Evolutionary conservation across 2,329 filamentous ascomycete species (phyloP), one percentile per base, ranked within the genome.

Genomic region (Pseudomassariella vexata): DNA sequence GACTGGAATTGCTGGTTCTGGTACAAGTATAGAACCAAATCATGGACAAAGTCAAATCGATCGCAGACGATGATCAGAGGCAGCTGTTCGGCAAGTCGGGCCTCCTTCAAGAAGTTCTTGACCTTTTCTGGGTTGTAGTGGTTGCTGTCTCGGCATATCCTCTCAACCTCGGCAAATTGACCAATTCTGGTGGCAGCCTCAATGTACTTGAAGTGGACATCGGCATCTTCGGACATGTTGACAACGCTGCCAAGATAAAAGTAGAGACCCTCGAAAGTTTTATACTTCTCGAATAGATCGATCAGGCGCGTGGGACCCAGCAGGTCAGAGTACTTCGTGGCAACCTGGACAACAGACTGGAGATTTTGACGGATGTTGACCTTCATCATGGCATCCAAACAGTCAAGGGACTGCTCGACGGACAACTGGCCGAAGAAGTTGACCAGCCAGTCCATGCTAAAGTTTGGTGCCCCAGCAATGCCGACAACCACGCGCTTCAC

Each of bases 1-100:
- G 92, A 95, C 66, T 94, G 88, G 75, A 95, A 98, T 56, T 96
- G 90, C 63, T 98, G 90, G 64, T 94, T 94, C 71, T 96, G 92
- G 70, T 98, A 98, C 7, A 98, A 77, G 63, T 92, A 95, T 15
- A 98, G 75, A 26, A 98, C 87, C 53, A 98, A 65, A 53, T 98
- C 92, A 54, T 98, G 92, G 24, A 96, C 87, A 53, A 98, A 95
- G 68, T 96, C 94, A 75, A 94, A 95, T n/a, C 90, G 86, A 56
- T 98, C 92, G 64, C 94, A 98, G 37, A 98, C 88, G 48, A 96
- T 95, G 63, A 98, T 98, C 34, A 98, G 70, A 25, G 92, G 92
- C 25, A 98, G 73, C 65, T 95, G 90, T 60, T 98, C 92, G 2
- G 82, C 80, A 26, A 98, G 70, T 45, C 82, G 84, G 34, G 92